These are phyloP conservation scores for Lyophyllum atratum DNA, from an alignment of 768 basidiomycete species.

Conservation along the genomic window DNA sequence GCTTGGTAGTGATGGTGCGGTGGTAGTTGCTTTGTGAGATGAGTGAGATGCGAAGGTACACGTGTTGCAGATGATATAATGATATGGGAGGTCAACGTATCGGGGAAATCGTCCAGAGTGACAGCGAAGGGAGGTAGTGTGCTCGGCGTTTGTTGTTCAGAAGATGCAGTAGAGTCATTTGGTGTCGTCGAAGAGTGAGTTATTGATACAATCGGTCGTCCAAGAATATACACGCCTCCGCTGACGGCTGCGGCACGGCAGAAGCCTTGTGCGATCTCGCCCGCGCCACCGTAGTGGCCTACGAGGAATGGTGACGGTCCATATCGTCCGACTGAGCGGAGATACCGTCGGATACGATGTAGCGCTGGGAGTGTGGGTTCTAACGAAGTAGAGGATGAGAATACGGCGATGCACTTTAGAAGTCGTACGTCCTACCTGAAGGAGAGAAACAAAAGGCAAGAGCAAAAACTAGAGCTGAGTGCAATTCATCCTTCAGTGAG, in stretches of 20 bases:
- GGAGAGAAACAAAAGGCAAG: constrained; percentile 68
- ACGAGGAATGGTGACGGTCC: constrained; percentile 83
- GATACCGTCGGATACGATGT: constrained; percentile 67
- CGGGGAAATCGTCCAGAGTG: constrained; percentile 60
- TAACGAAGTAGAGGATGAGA: constrained; percentile 28
- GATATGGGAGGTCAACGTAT: constrained; percentile 53
- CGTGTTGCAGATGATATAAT: constrained; percentile 51
- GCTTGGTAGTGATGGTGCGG: not conserved
- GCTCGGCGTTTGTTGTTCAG: not conserved
- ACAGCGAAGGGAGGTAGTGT: constrained; percentile 39
- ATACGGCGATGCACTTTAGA: not conserved
- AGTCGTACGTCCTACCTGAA: constrained; percentile 46
- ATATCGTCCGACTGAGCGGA: constrained; percentile 83
- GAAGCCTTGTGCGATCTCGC: constrained; percentile 92
- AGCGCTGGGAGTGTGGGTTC: constrained; percentile 71
- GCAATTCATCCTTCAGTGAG: constrained; percentile 56
- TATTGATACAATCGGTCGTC: constrained; percentile 42
- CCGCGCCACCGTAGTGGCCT: constrained; percentile 93
- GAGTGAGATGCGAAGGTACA: constrained; percentile 29
- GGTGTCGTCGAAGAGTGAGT: constrained; percentile 9
- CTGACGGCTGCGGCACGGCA: constrained; percentile 84
- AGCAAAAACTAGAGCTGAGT: constrained; percentile 70
- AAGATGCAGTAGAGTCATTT: not conserved
- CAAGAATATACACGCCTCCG: constrained; percentile 74
- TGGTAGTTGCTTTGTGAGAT: constrained; percentile 18